Percentiles rank a stretch among this genome's conserved stretches.
Conservation (phyloP, 2,329 filamentous ascomycete genomes). For the Penicillium sp. region DNA sequence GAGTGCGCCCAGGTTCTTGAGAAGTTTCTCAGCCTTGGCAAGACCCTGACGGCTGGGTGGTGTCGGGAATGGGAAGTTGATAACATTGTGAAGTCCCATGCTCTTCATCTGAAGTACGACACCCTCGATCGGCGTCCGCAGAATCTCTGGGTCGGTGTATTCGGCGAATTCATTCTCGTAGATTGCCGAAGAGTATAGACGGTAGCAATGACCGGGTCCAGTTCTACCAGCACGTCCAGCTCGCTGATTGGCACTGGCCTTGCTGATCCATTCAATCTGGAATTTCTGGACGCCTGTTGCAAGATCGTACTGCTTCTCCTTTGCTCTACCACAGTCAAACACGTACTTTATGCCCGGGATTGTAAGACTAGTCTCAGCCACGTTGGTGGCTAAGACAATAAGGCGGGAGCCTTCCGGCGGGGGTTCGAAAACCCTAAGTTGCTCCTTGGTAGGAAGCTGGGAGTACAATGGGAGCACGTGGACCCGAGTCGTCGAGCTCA, state of each 20-base stretch:
- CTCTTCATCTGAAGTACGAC: conserved; percentile 88
- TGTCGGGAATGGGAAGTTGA: conserved; percentile 94
- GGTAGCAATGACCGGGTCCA: conserved; percentile 89
- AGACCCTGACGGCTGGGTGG: conserved; percentile 69
- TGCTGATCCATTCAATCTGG: conserved; percentile 92
- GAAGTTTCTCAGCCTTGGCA: conserved; percentile 71
- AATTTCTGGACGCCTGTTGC: conserved; percentile 89
- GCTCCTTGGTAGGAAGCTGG: conserved; percentile 78
- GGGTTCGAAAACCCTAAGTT: conserved; percentile 79
- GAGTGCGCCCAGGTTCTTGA: conserved; percentile 77
- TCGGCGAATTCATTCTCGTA: conserved; percentile 78
- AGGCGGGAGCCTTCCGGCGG: conserved; percentile 74
- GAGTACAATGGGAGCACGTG: conserved; percentile 89
- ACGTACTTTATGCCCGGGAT: conserved; percentile 93
- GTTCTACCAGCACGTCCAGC: conserved; percentile 91
- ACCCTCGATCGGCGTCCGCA: conserved; percentile 84
- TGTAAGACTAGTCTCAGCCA: no score
- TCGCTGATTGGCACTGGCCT: conserved; percentile 85
- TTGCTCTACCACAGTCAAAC: conserved; percentile 85
- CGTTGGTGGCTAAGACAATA: no score
- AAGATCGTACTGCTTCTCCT: conserved; percentile 80
- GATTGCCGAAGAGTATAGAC: conserved; percentile 86
- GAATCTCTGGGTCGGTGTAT: conserved; percentile 78
- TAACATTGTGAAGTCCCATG: conserved; percentile 81
- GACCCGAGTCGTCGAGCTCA: conserved; percentile 57